phyloP scores from a whole-genome alignment of 768 basidiomycete species.

The Clitopilus passeckerianus region DNA sequence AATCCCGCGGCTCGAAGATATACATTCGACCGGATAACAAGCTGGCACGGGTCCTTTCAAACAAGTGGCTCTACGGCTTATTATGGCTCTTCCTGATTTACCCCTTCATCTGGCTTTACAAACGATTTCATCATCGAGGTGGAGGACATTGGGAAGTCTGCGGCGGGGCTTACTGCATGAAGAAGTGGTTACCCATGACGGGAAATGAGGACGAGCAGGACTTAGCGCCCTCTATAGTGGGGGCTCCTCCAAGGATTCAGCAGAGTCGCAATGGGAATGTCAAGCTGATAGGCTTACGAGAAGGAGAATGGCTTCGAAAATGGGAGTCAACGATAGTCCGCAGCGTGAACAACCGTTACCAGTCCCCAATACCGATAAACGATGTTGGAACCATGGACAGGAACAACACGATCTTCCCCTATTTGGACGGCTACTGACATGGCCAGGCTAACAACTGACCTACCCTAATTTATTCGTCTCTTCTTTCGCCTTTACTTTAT shows the following conservation, averaged over 20 bases:
- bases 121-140: conserved; percentile 58
- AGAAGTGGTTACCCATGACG: conserved; percentile 18
- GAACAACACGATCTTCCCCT: neutral
- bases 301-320: conserved; percentile 74
- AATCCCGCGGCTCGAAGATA: conserved; percentile 40
- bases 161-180: conserved; percentile 73
- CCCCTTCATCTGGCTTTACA: conserved; percentile 79
- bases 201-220: neutral
- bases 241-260: conserved; percentile 17
- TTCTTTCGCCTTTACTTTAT: neutral
- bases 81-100: conserved; percentile 67
- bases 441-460: neutral
- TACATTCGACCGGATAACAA: conserved; percentile 64
- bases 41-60: conserved; percentile 64
- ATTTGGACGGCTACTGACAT: conserved; percentile 25
- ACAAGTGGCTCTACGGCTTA: conserved; percentile 66
- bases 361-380: conserved; percentile 30
- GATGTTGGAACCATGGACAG: conserved; percentile 1
- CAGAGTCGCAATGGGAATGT: conserved; percentile 28
- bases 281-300: conserved; percentile 52
- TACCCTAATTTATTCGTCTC: neutral
- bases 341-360: conserved; percentile 45
- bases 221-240: conserved; percentile 1
- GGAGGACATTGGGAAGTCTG: conserved; percentile 76
- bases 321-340: conserved; percentile 71